Base-by-base conservation (phyloP, 2,329 filamentous ascomycete species). In the Paracoccidioides lutzii region DNA sequence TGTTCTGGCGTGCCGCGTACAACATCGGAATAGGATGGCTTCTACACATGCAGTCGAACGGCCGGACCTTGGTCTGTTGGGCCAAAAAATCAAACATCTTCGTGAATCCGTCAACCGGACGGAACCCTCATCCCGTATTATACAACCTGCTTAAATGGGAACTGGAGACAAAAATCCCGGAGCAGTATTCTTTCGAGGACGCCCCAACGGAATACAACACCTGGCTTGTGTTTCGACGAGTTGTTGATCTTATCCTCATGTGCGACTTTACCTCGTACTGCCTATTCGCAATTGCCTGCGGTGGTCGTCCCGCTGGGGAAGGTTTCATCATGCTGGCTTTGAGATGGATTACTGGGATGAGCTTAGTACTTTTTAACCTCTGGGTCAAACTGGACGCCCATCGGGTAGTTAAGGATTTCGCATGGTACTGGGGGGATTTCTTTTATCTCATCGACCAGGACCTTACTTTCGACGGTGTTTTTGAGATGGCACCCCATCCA, bases 361-460 rank as follows among this genome's bases (percentile, higher is more conserved):
- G 80, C 43, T 78, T 97, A 32, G 85, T 98, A 60, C 79, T 87
- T 57, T 97, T 98, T 80, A 98, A 97, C 70, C 79, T 97, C 28
- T 97, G 93, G 90, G 93, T 98, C 60, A 98, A 98, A 74, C 79
- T 98, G 59, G 93, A 98, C 72, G 93, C 93, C 22, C 93, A 98
- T 71, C 82, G 93, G 59, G 93, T 98, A 52, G 93, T 98, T 67
- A 97, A 97, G 73, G 93, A 98, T 73, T 98, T 90, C 74, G 93
- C 93, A 33, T 98, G 93, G 93, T 98, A 97, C 73, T 98, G 93
- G 93, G 93, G 93, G 59, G 93, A 98, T 72, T 97, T 97, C 74
- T 98, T 97, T 78, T 98, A 90, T 73, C 84, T 98, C 66, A 88
- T 98, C 70, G 93, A 98, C 72, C 90, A 97, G 74, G 89, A 95